Conservation (phyloP, 1,139 yeast species). For the Yamadazyma siamensis region DNA sequence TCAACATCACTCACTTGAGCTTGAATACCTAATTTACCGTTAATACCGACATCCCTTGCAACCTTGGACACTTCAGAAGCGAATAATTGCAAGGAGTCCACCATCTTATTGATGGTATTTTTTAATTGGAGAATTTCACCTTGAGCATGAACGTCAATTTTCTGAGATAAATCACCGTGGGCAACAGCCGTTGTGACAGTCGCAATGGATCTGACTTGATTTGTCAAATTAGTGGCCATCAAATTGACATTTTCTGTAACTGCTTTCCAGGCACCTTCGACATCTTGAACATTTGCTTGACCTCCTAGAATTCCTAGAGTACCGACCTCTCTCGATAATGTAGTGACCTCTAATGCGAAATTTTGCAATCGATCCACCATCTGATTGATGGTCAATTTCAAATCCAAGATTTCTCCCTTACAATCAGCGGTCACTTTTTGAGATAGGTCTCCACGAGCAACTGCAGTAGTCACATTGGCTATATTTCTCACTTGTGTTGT, state of each 20-base stretch:
- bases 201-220: constrained; percentile 86
- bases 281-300: constrained; percentile 88
- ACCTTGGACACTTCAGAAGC: constrained; percentile 88
- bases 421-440: constrained; percentile 87
- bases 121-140: constrained; percentile 80
- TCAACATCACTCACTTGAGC: constrained; percentile 90
- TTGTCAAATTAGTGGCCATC: constrained; percentile 86
- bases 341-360: constrained; percentile 86
- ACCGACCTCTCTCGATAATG: constrained; percentile 84
- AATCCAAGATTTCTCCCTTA: constrained; percentile 80
- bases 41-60: constrained; percentile 90
- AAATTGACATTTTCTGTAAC: constrained; percentile 85
- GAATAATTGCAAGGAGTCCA: constrained; percentile 81
- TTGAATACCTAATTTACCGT: constrained; percentile 88
- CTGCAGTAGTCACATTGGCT: constrained; percentile 89
- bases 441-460: constrained; percentile 84
- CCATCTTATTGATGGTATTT: constrained; percentile 85
- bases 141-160: constrained; percentile 86
- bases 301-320: constrained; percentile 89
- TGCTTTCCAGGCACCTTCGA: constrained; percentile 92
- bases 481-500: constrained; percentile 87
- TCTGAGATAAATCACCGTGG: constrained; percentile 84
- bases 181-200: constrained; percentile 92
- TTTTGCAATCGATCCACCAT: constrained; percentile 88
- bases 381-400: constrained; percentile 75